These are phyloP conservation scores for Castanea sativa DNA, from an alignment of 306 rosid genomes.

Conservation along the genomic window DNA sequence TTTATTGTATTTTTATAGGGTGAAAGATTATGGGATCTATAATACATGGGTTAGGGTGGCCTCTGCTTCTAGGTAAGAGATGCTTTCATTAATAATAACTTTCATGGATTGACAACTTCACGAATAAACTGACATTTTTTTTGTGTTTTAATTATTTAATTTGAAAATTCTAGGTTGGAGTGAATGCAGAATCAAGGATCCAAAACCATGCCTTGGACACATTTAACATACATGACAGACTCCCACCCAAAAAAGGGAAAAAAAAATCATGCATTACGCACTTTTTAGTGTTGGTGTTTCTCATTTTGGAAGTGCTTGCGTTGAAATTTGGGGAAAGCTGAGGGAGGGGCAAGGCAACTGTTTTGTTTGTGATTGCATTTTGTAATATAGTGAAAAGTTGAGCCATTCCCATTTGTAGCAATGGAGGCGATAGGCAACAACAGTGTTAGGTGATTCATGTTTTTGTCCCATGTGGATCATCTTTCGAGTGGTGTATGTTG, in stretches of 20 bases:
- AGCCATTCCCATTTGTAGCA: background rate
- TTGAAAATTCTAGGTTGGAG: background rate
- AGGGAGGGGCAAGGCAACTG: background rate
- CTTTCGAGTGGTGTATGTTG: no score
- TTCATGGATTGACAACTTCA: background rate
- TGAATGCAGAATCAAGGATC: background rate
- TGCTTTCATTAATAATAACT: background rate
- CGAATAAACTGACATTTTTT: background rate
- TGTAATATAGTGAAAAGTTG: background rate
- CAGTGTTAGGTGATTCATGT: background rate
- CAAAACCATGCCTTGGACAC: background rate
- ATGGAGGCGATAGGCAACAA: background rate
- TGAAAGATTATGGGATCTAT: constrained; percentile 58
- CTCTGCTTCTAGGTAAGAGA: constrained; percentile 29
- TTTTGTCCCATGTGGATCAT: background rate
- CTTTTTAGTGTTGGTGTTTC: no score
- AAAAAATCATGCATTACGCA: background rate
- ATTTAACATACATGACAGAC: background rate
- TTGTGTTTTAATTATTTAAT: background rate
- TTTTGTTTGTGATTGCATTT: background rate
- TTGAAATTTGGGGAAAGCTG: background rate
- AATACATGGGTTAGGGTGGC: constrained; percentile 58
- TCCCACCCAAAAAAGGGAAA: no score
- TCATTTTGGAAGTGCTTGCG: background rate
- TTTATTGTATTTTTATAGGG: constrained; percentile 46